These are phyloP conservation scores for Afroboletus lepidellus DNA, from an alignment of 1,284 basidiomycete species.

Conservation along the genomic window DNA sequence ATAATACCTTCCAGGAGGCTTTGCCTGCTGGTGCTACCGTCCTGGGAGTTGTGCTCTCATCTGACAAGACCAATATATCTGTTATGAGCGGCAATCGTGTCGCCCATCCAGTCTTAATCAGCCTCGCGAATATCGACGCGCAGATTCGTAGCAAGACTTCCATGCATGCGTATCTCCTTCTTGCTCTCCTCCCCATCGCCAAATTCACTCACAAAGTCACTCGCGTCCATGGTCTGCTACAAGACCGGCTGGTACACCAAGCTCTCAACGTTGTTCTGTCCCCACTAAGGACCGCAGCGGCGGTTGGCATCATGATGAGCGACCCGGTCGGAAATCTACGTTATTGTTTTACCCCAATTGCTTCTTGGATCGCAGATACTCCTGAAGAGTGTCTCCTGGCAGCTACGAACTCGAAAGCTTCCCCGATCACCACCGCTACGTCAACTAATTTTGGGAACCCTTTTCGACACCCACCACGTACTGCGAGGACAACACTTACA, in stretches of 20 bases:
- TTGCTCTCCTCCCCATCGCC: no score
- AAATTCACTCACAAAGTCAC: no score
- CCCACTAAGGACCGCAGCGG: slow-evolving; percentile 29
- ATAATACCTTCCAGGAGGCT: no score
- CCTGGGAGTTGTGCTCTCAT: background rate
- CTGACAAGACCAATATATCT: slow-evolving; percentile 1
- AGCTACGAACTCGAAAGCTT: background rate
- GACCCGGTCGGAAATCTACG: background rate
- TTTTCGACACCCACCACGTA: background rate
- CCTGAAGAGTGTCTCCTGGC: background rate
- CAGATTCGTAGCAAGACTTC: no score
- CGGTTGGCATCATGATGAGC: background rate
- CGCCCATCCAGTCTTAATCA: no score
- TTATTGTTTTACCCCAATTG: background rate
- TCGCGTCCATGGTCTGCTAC: background rate
- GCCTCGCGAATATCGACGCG: no score
- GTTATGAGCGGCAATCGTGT: no score
- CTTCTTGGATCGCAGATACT: background rate
- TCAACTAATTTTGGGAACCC: background rate
- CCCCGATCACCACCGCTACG: background rate
- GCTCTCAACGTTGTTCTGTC: slow-evolving; percentile 18
- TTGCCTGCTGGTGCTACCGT: no score
- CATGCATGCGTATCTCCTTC: no score
- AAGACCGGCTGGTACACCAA: background rate
- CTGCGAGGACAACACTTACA: background rate